phyloP scores from a whole-genome alignment of 495 filamentous ascomycete genomes.

The Xylaria bambusicola region DNA sequence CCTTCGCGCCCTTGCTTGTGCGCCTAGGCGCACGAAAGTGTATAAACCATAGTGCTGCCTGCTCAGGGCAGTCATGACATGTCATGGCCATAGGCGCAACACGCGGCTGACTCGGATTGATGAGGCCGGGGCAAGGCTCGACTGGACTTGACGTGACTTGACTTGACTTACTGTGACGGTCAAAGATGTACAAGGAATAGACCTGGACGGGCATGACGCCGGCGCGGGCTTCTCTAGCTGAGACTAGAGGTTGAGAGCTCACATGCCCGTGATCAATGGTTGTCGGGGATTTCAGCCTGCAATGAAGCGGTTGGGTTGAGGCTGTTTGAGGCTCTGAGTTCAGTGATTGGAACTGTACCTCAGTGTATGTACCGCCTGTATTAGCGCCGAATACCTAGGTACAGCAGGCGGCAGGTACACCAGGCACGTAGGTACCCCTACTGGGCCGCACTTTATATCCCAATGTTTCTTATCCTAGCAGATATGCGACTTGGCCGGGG shows the following conservation, averaged over 20 bases:
- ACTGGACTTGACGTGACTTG: not conserved
- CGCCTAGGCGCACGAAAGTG: not conserved
- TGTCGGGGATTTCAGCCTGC: not conserved
- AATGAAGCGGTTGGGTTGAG: slow-evolving; percentile 1
- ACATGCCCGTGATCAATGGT: slow-evolving; percentile 30
- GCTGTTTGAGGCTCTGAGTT: too few species aligned
- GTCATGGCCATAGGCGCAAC: slow-evolving; percentile 17
- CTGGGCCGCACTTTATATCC: too few species aligned
- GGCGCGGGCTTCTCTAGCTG: slow-evolving; percentile 20
- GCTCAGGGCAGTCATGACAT: not conserved
- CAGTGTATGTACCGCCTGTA: too few species aligned
- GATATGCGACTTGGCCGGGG: too few species aligned
- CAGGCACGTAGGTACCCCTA: too few species aligned
- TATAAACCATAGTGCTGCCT: not conserved
- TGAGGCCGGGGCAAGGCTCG: not conserved
- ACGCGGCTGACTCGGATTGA: not conserved
- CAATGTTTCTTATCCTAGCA: too few species aligned
- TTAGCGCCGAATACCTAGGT: too few species aligned
- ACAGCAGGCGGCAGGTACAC: too few species aligned
- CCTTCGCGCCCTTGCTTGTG: not conserved
- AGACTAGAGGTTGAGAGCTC: slow-evolving; percentile 27
- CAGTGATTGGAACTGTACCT: too few species aligned
- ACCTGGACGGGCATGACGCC: slow-evolving; percentile 69
- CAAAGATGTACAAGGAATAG: slow-evolving; percentile 98
- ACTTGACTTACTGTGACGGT: slow-evolving; percentile 79